Evolutionary conservation across 1,284 basidiomycete species (phyloP), one percentile per base, ranked within the genome.

Genomic region (Ceratobasidium sp.): DNA sequence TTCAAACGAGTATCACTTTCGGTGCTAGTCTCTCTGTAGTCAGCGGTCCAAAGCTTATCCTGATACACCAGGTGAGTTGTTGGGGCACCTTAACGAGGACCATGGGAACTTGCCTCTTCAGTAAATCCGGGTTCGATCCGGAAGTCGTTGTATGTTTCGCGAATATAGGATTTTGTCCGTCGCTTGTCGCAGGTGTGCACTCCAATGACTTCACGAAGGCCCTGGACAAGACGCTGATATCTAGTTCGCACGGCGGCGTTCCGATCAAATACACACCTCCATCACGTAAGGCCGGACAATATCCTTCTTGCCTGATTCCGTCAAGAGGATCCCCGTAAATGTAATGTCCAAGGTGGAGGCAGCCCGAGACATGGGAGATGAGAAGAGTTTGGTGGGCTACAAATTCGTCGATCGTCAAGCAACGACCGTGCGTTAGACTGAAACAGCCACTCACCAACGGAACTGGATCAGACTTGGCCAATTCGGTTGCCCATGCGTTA

Each of bases 171-270:
- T 65, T 82, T 80, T 0, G 84, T 80, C 13, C 80, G 80, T 7
- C 91, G 85, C 72, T 85, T 84, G 76, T 93, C 91, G 75, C 91
- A 93, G 0, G 88, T 90, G 74, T 92, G 89, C 0, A 85, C 82
- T 0, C 91, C 90, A 67, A 86, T 84, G 68, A 84, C 80, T 77
- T 93, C 91, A 17, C 90, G 84, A 32, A 85, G 82, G 71, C 87
- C 82, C 89, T 90, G 65, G 2, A 7, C 25, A 10, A 60, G 40
- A 2, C 38, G 12, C 25, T 12, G 55, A 29, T 22, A 29, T 40
- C 34, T n/a, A 27, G 12, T 49, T 15, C 8, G 27, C 17, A 20
- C 67, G 8, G 22, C 70, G 15, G 6, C 17, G 27, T 32, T 7
- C n/a, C n/a, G n/a, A 27, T 15, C 1, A n/a, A 31, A 71, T 49